Conservation (phyloP, 495 filamentous ascomycete species). For the Penicillium mononematosum region DNA sequence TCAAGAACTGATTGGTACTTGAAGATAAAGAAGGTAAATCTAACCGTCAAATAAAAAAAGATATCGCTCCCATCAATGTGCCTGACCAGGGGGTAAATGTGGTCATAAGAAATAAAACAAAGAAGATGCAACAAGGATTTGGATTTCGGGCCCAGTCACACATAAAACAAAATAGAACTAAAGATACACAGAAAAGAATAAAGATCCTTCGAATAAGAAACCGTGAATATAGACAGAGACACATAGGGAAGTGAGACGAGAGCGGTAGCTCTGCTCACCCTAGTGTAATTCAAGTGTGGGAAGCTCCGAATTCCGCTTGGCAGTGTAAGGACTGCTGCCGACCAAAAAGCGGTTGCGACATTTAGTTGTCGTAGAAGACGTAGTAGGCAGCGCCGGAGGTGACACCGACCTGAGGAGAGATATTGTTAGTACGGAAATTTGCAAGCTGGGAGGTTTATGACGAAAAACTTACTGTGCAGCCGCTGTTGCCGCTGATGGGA, state of each 20-base stretch:
- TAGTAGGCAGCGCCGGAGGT: slow-evolving; percentile 48
- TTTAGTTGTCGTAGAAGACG: slow-evolving; percentile 43
- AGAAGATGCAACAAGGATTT: slow-evolving; percentile 33
- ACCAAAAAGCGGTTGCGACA: slow-evolving; percentile 4
- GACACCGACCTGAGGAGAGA: slow-evolving; percentile 39
- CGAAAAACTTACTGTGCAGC: slow-evolving; percentile 63
- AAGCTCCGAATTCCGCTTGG: slow-evolving; percentile 14
- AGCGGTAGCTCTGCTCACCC: slow-evolving; percentile 16
- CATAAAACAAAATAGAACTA: slow-evolving; percentile 38
- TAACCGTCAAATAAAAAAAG: slow-evolving; percentile 13
- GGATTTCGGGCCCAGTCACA: slow-evolving; percentile 30
- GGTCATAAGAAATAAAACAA: slow-evolving; percentile 18
- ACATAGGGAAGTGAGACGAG: slow-evolving; percentile 20
- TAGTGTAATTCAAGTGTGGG: slow-evolving; percentile 12
- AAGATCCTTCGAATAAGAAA: slow-evolving; percentile 27
- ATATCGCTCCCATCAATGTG: slow-evolving; percentile 10
- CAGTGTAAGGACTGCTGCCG: slow-evolving; percentile 5
- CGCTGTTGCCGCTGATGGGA: slow-evolving; percentile 41
- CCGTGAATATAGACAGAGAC: slow-evolving; percentile 32
- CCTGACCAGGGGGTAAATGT: slow-evolving; percentile 6
- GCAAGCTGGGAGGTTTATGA: neutral
- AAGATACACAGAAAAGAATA: slow-evolving; percentile 46
- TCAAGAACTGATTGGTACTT: slow-evolving; percentile 10
- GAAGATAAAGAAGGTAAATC: slow-evolving; percentile 8
- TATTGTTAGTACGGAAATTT: slow-evolving; percentile 13